Evolutionary conservation across 2,329 filamentous ascomycete genomes (phyloP), one percentile per base, ranked within the genome.

Genomic region (Ascochyta koolunga): DNA sequence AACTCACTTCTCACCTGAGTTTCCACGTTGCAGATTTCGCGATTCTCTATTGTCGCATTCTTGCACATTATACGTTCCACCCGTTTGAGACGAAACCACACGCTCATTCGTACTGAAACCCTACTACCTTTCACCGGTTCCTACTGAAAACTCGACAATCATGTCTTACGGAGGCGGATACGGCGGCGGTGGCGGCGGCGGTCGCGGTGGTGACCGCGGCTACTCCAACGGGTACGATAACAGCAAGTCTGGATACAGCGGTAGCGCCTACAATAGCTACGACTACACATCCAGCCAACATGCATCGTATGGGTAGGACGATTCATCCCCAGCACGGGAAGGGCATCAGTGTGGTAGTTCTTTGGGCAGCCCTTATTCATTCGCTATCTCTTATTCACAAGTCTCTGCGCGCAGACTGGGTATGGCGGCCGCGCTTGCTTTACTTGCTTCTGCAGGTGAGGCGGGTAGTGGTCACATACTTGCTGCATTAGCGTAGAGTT

Each of bases 111-210:
- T 36, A 56, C 54, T 53, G 54, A 53, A 55, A 58, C 63, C 61
- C 65, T 69, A 56, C 64, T 60, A 58, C 59, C 61, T 62, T 50
- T 47, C 56, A 67, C 60, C 69, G 56, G 70, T 72, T 67, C 50
- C 64, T 68, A 73, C 72, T 62, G 62, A 68, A 65, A 60, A 55
- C 54, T 50, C 56, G 41, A 60, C 55, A 71, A 83, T 71, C 73
- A 91, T 90, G 88, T 90, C 88, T 78, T 89, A 90, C 85, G 83
- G 86, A 70, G 73, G 74, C 53, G 72, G 74, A 50, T 68, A 70
- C 59, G 68, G 71, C 54, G 82, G 80, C 56, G 68, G 71, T 54
- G 82, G 80, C 56, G 82, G 80, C 58, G 82, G 80, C 56, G 70
- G 79, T 62, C 73, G 76, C 63, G 72, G 72, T 50, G 77, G 79